phyloP scores from a whole-genome alignment of 768 basidiomycete species.

The Phylloporus sp. region DNA sequence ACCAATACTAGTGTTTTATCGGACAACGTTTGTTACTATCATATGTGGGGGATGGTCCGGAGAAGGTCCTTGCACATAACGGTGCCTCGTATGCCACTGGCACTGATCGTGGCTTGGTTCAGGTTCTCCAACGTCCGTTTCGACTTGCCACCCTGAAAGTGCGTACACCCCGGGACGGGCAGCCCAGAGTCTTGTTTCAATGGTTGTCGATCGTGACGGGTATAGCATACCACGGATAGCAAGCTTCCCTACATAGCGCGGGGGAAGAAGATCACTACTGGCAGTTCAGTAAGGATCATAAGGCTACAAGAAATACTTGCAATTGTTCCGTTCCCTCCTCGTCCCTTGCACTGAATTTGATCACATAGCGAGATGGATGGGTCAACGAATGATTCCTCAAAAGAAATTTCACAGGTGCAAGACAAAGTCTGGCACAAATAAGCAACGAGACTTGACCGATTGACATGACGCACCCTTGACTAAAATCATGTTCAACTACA shows the following conservation, averaged over 20 bases:
- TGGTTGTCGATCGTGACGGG: constrained; percentile 40
- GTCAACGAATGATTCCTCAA: constrained; percentile 72
- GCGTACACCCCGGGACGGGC: constrained; percentile 59
- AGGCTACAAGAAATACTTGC: constrained; percentile 9
- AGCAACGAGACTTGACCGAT: background rate
- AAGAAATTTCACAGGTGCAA: constrained; percentile 47
- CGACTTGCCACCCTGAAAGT: constrained; percentile 64
- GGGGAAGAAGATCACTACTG: constrained; percentile 40
- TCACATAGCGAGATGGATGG: constrained; percentile 50
- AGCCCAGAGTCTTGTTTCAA: constrained; percentile 55
- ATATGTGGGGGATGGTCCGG: constrained; percentile 29
- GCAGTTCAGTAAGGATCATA: constrained; percentile 5
- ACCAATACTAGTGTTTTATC: constrained; percentile 5
- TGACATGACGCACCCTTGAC: constrained; percentile 50
- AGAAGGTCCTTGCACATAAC: constrained; percentile 37
- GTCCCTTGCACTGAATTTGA: constrained; percentile 40
- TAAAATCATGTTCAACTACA: constrained; percentile 60
- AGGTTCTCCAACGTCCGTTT: constrained; percentile 55
- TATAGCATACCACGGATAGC: constrained; percentile 56
- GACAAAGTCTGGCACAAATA: constrained; percentile 45
- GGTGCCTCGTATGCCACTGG: constrained; percentile 34
- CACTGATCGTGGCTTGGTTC: constrained; percentile 6
- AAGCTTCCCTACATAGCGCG: constrained; percentile 62
- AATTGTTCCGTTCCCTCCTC: constrained; percentile 19
- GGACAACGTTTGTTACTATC: constrained; percentile 27